Evolutionary conservation across 768 basidiomycete species (phyloP), one percentile per base, ranked within the genome.

Genomic region (Leccinellum luteum): DNA sequence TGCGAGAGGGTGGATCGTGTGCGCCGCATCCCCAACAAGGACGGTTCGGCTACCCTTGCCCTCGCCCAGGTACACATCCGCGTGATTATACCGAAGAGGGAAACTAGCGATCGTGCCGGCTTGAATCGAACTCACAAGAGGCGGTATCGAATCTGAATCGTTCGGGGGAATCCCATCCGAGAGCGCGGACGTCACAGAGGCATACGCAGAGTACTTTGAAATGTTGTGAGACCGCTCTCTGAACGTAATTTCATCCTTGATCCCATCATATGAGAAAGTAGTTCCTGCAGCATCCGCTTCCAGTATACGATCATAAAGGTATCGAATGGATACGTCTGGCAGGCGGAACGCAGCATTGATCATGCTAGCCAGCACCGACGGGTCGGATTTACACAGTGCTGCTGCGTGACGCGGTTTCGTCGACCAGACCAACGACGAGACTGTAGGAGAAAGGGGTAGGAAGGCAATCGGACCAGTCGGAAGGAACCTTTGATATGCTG

Each of bases 401-500:
- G 81, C 73, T 3, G 94, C 93, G 8, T 94, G 78, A 6, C 76
- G 69, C 1, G 94, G 92, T 54, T 79, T 83, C 0, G 91, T 96
- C 19, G 93, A 95, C 97, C 97, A 98, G 6, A 98, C 97, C 51
- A 98, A 79, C 4, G 95, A 94, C 10, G 94, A 92, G 2, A 78
- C 76, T 0, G 85, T 88, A 0, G 84, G 75, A 1, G 88, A 88
- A 44, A 98, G 81, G 0, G 96, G 97, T 21, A 98, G 81, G 77
- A 97, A 98, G 0, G 95, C 95, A 44, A 98, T 88, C 3, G 96
- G 96, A 0, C 97, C 96, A 5, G 94, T 94, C 2, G 94, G 90
- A 19, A 98, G 82, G 78, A 98, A 98, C 21, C 95, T 81, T 71
- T 98, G 97, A 73, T 90, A 98, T 0, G 93, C 95, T 0, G 86